These are phyloP conservation scores for Lactifluus subvellereus DNA, from an alignment of 768 basidiomycete species.

Conservation along the genomic window DNA sequence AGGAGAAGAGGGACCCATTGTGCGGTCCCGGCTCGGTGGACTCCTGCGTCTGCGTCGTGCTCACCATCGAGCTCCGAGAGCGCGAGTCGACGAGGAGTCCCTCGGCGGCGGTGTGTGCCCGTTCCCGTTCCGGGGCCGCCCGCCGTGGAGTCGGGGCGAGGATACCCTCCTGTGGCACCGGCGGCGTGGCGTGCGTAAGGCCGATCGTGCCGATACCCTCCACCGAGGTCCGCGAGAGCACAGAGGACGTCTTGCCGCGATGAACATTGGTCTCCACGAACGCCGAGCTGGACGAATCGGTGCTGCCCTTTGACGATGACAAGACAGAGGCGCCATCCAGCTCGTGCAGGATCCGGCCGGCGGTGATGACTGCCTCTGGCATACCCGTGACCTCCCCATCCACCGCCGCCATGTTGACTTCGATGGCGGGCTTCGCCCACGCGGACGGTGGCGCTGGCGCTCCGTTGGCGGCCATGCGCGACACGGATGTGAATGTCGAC, in stretches of 20 bases:
- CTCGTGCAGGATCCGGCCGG: constrained; percentile 44
- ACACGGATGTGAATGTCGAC: constrained; percentile 23
- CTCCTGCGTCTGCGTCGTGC: constrained; percentile 3
- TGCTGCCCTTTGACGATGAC: constrained; percentile 29
- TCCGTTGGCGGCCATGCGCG: constrained; percentile 23
- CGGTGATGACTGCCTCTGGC: constrained; percentile 35
- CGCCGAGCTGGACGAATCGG: constrained; percentile 24
- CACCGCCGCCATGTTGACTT: constrained; percentile 44
- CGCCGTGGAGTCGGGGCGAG: no score
- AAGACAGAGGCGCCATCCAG: constrained; percentile 32
- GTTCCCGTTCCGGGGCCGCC: no score
- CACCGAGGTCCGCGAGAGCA: constrained; percentile 34
- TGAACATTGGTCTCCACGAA: constrained; percentile 36
- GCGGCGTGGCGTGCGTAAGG: background rate
- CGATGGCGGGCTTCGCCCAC: constrained; percentile 54
- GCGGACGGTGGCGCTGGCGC: constrained; percentile 33
- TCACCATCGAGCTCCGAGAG: constrained; percentile 14
- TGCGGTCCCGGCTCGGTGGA: constrained; percentile 1
- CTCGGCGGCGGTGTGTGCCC: no score
- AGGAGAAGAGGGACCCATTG: constrained; percentile 32
- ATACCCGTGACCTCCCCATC: constrained; percentile 43
- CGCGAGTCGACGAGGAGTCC: background rate
- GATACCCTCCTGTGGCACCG: no score
- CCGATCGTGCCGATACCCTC: constrained; percentile 39
- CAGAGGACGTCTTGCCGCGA: constrained; percentile 37